These are phyloP conservation scores for Pichia sp. DNA, from an alignment of 1,139 yeast genomes.

Conservation along the genomic window DNA sequence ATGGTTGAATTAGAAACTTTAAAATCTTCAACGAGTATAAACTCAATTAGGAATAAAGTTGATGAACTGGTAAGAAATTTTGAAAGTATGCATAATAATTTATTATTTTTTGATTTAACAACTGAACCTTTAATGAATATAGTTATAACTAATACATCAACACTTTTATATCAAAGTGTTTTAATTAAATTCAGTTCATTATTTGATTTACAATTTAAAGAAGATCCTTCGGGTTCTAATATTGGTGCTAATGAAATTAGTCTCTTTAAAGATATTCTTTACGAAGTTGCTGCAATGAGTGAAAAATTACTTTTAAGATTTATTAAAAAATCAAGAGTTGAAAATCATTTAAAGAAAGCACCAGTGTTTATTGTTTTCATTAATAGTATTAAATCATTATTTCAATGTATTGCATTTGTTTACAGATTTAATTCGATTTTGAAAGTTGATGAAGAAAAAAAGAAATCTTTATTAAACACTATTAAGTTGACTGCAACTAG, in stretches of 20 bases:
- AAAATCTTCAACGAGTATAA: constrained; percentile 16
- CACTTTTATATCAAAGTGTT: constrained; percentile 25
- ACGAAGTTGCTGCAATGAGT: constrained; percentile 20
- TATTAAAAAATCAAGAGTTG: constrained; percentile 17
- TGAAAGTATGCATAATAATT: constrained; percentile 23
- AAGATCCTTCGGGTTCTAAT: constrained; percentile 13
- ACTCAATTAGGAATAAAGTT: constrained; percentile 20
- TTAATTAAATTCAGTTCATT: constrained; percentile 22
- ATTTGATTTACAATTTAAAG: constrained; percentile 18
- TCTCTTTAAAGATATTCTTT: constrained; percentile 19
- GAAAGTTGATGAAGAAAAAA: constrained; percentile 9
- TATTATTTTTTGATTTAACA: constrained; percentile 24
- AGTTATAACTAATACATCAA: constrained; percentile 24
- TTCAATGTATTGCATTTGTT: constrained; percentile 24
- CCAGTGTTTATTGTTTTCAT: constrained; percentile 23
- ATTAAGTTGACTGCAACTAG: constrained; percentile 5
- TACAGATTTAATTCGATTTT: constrained; percentile 17
- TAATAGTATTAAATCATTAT: constrained; percentile 24
- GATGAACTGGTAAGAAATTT: constrained; percentile 24
- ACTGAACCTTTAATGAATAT: constrained; percentile 23
- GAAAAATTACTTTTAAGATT: constrained; percentile 18
- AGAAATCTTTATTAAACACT: constrained; percentile 8
- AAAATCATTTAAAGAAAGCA: constrained; percentile 16
- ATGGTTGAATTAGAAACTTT: constrained; percentile 25
- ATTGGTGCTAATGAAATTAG: constrained; percentile 18